These are phyloP conservation scores for Moniliella sp. DNA, from an alignment of 1,284 basidiomycete genomes.

Conservation along the genomic window DNA sequence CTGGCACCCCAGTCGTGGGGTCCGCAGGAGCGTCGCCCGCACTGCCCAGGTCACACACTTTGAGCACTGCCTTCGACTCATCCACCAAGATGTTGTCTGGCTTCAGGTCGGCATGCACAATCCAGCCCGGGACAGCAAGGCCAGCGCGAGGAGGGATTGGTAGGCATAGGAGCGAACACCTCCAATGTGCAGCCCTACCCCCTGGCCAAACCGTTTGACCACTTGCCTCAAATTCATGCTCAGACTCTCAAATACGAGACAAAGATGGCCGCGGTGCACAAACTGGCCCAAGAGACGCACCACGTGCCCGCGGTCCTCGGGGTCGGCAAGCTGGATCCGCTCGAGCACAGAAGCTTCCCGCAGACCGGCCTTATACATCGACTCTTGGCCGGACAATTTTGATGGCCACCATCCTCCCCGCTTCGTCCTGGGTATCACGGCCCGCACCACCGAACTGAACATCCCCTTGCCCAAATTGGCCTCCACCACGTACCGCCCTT, in stretches of 20 bases:
- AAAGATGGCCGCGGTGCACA: conserved; percentile 85
- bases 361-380: conserved; percentile 72
- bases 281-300: conserved; percentile 77
- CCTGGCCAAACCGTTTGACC: conserved; percentile 94
- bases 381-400: conserved; percentile 93
- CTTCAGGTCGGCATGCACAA: conserved; percentile 86
- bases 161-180: conserved; percentile 94
- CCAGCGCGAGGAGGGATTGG: conserved; percentile 72
- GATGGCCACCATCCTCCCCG: conserved; percentile 74
- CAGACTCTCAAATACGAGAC: conserved; percentile 80
- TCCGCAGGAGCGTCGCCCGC: conserved; percentile 68
- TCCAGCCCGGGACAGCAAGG: conserved; percentile 62
- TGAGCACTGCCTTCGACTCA: conserved; percentile 75
- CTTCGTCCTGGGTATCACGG: conserved; percentile 42
- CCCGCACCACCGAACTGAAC: conserved; percentile 88
- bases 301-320: conserved; percentile 86
- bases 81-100: conserved; percentile 39
- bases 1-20: too few species aligned
- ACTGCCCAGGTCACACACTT: conserved; percentile 86
- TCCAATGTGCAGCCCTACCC: conserved; percentile 80
- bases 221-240: conserved; percentile 93
- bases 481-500: conserved; percentile 76
- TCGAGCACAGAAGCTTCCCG: conserved; percentile 77
- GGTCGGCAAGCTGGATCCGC: conserved; percentile 66
- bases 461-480: conserved; percentile 88